phyloP scores from a whole-genome alignment of 176 grass and related monocot genomes.

The Oryza longistaminata region DNA sequence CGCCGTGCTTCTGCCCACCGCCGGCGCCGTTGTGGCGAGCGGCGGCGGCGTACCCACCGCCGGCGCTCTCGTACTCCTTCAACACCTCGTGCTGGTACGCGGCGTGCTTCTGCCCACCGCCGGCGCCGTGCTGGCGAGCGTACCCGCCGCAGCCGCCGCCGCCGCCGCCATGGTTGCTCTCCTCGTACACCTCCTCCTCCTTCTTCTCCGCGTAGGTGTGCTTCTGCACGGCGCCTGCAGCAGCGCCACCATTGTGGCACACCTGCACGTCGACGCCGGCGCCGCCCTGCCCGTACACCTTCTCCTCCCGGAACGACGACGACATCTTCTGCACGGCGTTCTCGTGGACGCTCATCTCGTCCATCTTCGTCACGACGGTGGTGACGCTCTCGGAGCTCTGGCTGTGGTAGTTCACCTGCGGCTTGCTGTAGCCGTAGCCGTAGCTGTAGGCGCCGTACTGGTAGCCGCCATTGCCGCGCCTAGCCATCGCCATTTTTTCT shows the following conservation, averaged over 20 bases:
- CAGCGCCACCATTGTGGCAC: not conserved
- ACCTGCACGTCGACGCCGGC: not conserved
- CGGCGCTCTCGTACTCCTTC: no score
- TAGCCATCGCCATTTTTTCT: conserved; percentile 9
- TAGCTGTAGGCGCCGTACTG: conserved; percentile 3
- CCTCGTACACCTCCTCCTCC: not conserved
- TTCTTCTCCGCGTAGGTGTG: not conserved
- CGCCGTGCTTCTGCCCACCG: no score
- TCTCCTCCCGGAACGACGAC: not conserved
- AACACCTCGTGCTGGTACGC: no score
- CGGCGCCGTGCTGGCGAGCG: not conserved
- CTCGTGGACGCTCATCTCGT: conserved; percentile 37
- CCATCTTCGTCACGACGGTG: conserved; percentile 42
- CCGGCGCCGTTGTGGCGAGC: no score
- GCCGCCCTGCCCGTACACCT: not conserved
- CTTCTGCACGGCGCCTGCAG: not conserved
- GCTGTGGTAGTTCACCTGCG: conserved; percentile 37
- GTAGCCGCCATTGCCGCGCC: not conserved
- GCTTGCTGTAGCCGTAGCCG: conserved; percentile 26
- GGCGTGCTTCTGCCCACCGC: not conserved
- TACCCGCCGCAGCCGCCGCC: not conserved
- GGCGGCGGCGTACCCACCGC: not conserved
- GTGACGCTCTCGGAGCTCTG: conserved; percentile 29
- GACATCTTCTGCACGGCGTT: not conserved
- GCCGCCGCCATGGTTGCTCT: not conserved